Evolutionary conservation across 2,329 filamentous ascomycete species (phyloP).

Genomic region (Alternaria incomplexa): DNA sequence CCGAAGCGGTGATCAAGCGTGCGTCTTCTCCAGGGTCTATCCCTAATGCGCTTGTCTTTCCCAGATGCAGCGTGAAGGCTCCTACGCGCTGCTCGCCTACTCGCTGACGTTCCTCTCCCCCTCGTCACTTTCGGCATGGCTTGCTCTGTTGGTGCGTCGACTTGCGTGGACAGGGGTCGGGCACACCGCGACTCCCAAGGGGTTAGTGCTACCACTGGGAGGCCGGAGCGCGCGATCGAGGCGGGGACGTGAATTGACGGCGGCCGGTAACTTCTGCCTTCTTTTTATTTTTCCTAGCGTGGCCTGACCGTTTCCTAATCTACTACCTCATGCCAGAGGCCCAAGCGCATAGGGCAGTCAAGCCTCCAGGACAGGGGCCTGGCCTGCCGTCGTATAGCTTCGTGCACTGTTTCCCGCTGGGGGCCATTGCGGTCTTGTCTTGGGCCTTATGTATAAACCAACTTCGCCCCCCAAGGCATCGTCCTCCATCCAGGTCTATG

Average conservation of each 20-base stretch:
- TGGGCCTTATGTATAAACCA: slow-evolving; percentile 45
- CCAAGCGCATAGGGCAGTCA: slow-evolving; percentile 43
- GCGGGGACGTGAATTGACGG: slow-evolving; percentile 40
- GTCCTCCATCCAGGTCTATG: slow-evolving; percentile 39
- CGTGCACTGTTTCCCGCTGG: slow-evolving; percentile 38
- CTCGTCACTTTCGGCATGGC: slow-evolving; percentile 30
- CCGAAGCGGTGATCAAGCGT: slow-evolving; percentile 40
- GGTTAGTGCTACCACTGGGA: slow-evolving; percentile 37
- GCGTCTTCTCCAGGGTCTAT: slow-evolving; percentile 27
- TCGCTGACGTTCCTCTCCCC: slow-evolving; percentile 27
- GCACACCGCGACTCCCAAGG: slow-evolving; percentile 44
- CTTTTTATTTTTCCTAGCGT: slow-evolving; percentile 48
- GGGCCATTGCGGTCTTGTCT: slow-evolving; percentile 34
- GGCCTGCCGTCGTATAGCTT: slow-evolving; percentile 36
- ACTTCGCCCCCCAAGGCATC: slow-evolving; percentile 43
- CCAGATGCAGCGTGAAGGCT: slow-evolving; percentile 32
- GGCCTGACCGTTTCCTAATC: slow-evolving; percentile 40
- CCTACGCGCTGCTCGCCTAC: slow-evolving; percentile 22
- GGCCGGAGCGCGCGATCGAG: slow-evolving; percentile 49
- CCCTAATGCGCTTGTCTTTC: slow-evolving; percentile 39
- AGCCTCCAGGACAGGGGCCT: slow-evolving; percentile 34
- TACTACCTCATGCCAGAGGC: slow-evolving; percentile 42
- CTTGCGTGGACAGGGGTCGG: slow-evolving; percentile 33
- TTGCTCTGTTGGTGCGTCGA: slow-evolving; percentile 23
- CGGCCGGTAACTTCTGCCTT: slow-evolving; percentile 36